These are phyloP conservation scores for Solanum gracilifrons DNA, from an alignment of 257 asterid species.

Conservation along the genomic window DNA sequence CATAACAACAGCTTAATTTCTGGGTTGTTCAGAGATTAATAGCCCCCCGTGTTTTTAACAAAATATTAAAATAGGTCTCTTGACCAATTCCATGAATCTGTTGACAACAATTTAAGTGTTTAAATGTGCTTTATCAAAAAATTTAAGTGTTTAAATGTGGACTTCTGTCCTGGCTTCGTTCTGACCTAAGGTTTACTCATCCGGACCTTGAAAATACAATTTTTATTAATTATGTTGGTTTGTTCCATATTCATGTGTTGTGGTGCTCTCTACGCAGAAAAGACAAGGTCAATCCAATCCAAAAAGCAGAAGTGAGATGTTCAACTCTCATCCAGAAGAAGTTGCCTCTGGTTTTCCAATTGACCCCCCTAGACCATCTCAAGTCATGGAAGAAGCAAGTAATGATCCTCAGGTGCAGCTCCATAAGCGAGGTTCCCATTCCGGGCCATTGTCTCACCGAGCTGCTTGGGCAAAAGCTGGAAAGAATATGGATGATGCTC, in stretches of 20 bases:
- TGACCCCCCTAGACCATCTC: slow-evolving; percentile 84
- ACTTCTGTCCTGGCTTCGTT: not conserved
- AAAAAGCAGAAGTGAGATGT: slow-evolving; percentile 97
- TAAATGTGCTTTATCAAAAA: too few species aligned
- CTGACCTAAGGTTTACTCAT: not conserved
- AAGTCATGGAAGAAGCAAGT: slow-evolving; percentile 45
- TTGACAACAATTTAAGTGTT: not conserved
- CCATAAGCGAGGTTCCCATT: slow-evolving; percentile 81
- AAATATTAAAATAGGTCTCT: not conserved
- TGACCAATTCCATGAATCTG: not conserved
- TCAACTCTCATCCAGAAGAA: slow-evolving; percentile 81
- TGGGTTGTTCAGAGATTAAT: not conserved
- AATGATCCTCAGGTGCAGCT: slow-evolving; percentile 36
- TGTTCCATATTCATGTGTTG: not conserved
- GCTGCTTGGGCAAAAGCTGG: slow-evolving; percentile 80
- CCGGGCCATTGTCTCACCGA: slow-evolving; percentile 85
- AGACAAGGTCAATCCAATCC: slow-evolving; percentile 64
- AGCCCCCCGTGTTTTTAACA: not conserved
- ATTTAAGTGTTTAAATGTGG: not conserved
- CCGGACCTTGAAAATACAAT: not conserved
- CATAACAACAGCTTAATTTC: not conserved
- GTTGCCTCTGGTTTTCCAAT: slow-evolving; percentile 92
- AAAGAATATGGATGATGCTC: slow-evolving; percentile 60
- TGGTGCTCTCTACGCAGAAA: slow-evolving; percentile 41
- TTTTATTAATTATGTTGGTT: not conserved